These are phyloP conservation scores for Erythrophleum fordii DNA, from an alignment of 306 rosid genomes.

Conservation along the genomic window DNA sequence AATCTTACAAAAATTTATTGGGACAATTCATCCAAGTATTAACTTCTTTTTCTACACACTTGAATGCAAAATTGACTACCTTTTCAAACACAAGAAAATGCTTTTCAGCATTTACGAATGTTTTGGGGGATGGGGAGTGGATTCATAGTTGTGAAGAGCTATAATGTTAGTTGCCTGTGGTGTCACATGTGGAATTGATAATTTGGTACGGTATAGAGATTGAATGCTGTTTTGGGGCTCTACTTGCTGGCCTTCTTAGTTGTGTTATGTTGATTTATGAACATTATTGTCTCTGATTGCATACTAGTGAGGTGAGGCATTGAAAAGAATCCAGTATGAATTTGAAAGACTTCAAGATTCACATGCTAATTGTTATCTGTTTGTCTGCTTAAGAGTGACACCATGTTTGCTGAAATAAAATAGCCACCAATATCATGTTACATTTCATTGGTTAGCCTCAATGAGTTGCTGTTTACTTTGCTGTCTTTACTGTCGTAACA, in stretches of 20 bases:
- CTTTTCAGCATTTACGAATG: not conserved
- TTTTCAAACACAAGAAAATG: not conserved
- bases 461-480: not conserved
- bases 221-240: conserved; percentile 2
- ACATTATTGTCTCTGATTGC: conserved; percentile 5
- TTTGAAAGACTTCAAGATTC: not conserved
- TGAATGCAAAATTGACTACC: not conserved
- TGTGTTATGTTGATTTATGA: conserved; percentile 18
- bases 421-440: too few relatives aligned
- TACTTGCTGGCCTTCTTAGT: conserved; percentile 3
- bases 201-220: conserved; percentile 8
- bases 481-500: not conserved
- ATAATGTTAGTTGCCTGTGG: not conserved
- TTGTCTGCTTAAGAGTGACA: not conserved
- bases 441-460: not conserved
- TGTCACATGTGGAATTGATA: not conserved
- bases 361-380: not conserved
- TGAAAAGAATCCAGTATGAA: not conserved
- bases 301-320: not conserved
- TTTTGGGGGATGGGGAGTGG: not conserved
- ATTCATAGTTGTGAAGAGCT: not conserved
- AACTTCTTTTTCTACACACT: not conserved
- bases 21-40: conserved; percentile 2
- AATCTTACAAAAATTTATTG: conserved; percentile 1
- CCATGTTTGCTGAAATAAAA: not conserved